Conservation (phyloP, 2,329 filamentous ascomycete genomes). For the Bipolaris bicolor region DNA sequence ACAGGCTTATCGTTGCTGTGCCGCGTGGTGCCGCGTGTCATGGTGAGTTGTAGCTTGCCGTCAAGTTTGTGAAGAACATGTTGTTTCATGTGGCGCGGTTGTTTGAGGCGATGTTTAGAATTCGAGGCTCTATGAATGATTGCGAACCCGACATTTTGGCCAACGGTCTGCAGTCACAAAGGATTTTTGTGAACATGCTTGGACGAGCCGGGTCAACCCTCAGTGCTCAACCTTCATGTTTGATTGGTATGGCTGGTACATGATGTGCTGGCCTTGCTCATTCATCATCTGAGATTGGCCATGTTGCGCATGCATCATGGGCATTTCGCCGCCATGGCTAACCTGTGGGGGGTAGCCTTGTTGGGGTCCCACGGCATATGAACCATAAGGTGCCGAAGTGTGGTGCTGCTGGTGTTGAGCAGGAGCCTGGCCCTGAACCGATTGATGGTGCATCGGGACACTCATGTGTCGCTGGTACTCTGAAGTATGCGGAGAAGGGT, state of each 20-base stretch:
- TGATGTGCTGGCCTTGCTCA: slow-evolving; percentile 48
- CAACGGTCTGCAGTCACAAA: slow-evolving; percentile 16
- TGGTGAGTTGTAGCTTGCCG: slow-evolving; percentile 6
- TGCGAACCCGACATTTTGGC: slow-evolving; percentile 4
- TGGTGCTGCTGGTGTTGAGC: slow-evolving; percentile 38
- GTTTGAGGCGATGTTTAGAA: slow-evolving; percentile 5
- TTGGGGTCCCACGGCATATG: slow-evolving; percentile 36
- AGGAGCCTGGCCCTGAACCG: slow-evolving; percentile 34
- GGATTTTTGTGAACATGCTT: slow-evolving; percentile 12
- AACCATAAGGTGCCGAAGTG: slow-evolving; percentile 34
- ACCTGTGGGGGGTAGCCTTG: slow-evolving; percentile 45
- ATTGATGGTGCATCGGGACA: slow-evolving; percentile 44
- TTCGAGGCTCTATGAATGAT: slow-evolving; percentile 7
- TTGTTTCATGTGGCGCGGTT: slow-evolving; percentile 2
- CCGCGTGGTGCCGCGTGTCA: slow-evolving; percentile 9
- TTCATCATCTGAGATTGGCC: slow-evolving; percentile 47
- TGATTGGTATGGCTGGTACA: slow-evolving; percentile 44
- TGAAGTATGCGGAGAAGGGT: slow-evolving; percentile 45
- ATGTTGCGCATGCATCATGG: slow-evolving; percentile 47
- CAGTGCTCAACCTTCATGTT: slow-evolving; percentile 52
- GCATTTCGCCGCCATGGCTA: slow-evolving; percentile 45
- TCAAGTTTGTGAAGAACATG: neutral
- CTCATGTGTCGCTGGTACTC: slow-evolving; percentile 49
- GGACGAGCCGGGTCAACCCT: slow-evolving; percentile 14
- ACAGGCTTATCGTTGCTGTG: slow-evolving; percentile 7